A percentile compares a stretch with the other conserved stretches of the same genome.
Conservation (phyloP, 148 eudicot genomes). For the Beta vulgaris region DNA sequence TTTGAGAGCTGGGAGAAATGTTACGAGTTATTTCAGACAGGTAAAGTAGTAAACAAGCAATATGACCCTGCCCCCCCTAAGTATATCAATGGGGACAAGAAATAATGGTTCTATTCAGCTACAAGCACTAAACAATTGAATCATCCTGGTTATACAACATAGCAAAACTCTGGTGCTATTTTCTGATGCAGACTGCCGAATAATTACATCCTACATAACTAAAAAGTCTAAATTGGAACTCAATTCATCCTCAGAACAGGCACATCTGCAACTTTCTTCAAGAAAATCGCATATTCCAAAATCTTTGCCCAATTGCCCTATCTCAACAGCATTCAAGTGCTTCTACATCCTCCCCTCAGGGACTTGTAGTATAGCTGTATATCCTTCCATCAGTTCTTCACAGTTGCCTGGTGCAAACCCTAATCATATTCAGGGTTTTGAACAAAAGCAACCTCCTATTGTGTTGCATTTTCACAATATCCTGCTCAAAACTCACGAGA, state of each 20-base stretch:
- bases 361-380: slow-evolving; percentile 1
- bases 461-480: not conserved
- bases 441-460: not conserved
- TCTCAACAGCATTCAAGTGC: slow-evolving; percentile 2
- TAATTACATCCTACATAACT: slow-evolving; percentile 31
- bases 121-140: slow-evolving; percentile 20
- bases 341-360: not conserved
- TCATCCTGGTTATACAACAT: slow-evolving; percentile 28
- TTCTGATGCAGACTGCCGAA: slow-evolving; percentile 25
- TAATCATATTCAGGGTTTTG: not conserved
- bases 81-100: not conserved
- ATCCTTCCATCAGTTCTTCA: slow-evolving; percentile 1
- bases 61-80: not conserved
- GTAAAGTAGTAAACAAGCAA: not conserved
- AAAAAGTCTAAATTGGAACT: slow-evolving; percentile 9
- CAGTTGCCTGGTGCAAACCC: slow-evolving; percentile 2
- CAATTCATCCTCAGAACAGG: slow-evolving; percentile 8
- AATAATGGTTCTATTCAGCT: slow-evolving; percentile 11
- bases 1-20: not conserved
- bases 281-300: not conserved
- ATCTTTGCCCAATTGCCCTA: not conserved
- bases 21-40: too few relatives aligned
- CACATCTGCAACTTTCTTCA: not conserved
- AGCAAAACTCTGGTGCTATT: slow-evolving; percentile 24
- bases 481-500: slow-evolving; percentile 28